Percentiles rank a stretch among this genome's conserved stretches.
These are phyloP conservation scores for Paramecium biaurelia DNA, from an alignment of 73 alveolate species.

Conservation along the genomic window DNA sequence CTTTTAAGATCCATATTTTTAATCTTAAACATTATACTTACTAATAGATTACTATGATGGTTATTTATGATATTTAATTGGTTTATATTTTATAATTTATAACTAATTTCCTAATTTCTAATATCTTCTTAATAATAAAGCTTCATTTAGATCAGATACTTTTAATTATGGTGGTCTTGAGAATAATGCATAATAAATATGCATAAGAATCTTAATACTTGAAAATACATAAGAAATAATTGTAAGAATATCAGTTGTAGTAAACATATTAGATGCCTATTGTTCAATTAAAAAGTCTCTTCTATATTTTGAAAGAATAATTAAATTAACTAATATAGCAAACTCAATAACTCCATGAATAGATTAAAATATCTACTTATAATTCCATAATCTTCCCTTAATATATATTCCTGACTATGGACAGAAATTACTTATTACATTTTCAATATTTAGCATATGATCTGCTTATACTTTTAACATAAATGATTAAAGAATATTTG, in stretches of 20 bases:
- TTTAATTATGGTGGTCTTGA: neutral
- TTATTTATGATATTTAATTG: neutral
- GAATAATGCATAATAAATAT: neutral
- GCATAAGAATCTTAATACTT: neutral
- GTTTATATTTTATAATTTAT: too few relatives aligned
- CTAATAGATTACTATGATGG: neutral
- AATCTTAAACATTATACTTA: neutral
- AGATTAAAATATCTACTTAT: neutral
- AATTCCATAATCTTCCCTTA: neutral
- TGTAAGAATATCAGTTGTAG: neutral
- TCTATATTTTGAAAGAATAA: neutral
- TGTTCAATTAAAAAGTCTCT: neutral
- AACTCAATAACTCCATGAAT: neutral
- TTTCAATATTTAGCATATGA: neutral
- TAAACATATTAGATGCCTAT: too few relatives aligned
- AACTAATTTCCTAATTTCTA: neutral
- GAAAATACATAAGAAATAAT: too few relatives aligned
- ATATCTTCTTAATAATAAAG: neutral
- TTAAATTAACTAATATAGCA: too few relatives aligned
- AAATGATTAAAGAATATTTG: neutral
- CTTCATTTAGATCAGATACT: neutral
- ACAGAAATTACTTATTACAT: neutral
- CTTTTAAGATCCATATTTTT: neutral
- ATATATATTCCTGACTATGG: neutral
- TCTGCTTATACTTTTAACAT: neutral